Evolutionary conservation across 2,329 filamentous ascomycete genomes (phyloP), one percentile per base, ranked within the genome.

Genomic region (Claviceps cyperi): DNA sequence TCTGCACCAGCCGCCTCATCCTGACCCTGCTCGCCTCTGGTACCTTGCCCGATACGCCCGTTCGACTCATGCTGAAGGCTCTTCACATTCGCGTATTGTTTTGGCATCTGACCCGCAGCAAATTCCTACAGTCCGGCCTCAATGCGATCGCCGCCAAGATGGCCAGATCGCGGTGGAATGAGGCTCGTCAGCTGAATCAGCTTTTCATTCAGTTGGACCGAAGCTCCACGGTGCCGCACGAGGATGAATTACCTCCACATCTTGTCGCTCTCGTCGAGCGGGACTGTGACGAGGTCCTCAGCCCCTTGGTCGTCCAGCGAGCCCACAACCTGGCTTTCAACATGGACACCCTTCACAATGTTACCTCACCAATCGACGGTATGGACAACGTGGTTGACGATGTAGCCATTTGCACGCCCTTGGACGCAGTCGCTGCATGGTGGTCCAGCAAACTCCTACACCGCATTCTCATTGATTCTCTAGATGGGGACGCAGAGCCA

Each of bases 261-360:
- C 74, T 96, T 6, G 79, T 81, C 2, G 72, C 78, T 7, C 74
- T 97, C 2, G 75, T 96, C 4, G 79, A 89, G 55, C 78, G 84
- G 53, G 83, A 91, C 28, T 89, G 84, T 56, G 86, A 94, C 48
- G 80, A 88, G 21, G 86, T 96, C 8, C 75, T 97, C 56, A 82
- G 81, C 54, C 77, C 85, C 49, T 75, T 76, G 43, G 83, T 95
- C 53, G 77, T 91, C 39, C 87, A 94, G 65, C 81, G 89, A 50
- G 88, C 88, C 1, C 86, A 91, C 63, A 95, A 94, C 62, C 74
- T 96, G 15, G 87, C 89, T 2, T 95, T 89, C 78, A 92, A 95
- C 65, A 76, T 79, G 51, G 80, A 83, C 4, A 91, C 84, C 0
- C 80, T 81, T 2, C 73, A 86, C 58, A 80, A 82, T 32, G 76